A percentile compares a stretch with the other conserved stretches of the same genome.
Conservation (phyloP, 306 rosid species). For the Castanea sativa region DNA sequence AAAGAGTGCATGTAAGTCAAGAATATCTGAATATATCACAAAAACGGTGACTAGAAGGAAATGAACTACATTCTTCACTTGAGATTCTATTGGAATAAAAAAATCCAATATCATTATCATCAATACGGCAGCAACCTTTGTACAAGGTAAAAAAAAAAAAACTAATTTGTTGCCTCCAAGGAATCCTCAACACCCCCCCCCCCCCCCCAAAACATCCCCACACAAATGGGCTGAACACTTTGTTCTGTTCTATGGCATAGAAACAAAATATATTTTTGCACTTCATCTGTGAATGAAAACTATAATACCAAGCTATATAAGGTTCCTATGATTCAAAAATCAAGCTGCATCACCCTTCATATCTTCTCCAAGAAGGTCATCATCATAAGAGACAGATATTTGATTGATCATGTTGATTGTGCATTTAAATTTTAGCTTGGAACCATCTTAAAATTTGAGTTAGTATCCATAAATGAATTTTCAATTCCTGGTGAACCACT, state of each 20-base stretch:
- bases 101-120: background rate
- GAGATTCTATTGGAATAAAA: background rate
- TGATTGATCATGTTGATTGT: slow-evolving; percentile 35
- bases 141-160: too few species aligned
- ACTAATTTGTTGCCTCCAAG: background rate
- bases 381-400: slow-evolving; percentile 73
- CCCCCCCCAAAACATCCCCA: background rate
- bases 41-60: background rate
- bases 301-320: background rate
- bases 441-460: slow-evolving; percentile 15
- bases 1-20: background rate
- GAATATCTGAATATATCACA: background rate
- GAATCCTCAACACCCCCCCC: background rate
- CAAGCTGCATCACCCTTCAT: slow-evolving; percentile 31
- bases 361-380: slow-evolving; percentile 54
- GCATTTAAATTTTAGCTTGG: slow-evolving; percentile 13
- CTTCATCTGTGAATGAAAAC: background rate
- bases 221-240: background rate
- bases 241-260: background rate
- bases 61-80: background rate
- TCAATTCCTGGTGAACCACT: too few species aligned
- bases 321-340: slow-evolving; percentile 9
- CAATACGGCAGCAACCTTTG: background rate
- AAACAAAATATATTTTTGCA: background rate
- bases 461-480: background rate